These are phyloP conservation scores for Gnaphalium uliginosum DNA, from an alignment of 129 eudicot genomes.

Conservation along the genomic window DNA sequence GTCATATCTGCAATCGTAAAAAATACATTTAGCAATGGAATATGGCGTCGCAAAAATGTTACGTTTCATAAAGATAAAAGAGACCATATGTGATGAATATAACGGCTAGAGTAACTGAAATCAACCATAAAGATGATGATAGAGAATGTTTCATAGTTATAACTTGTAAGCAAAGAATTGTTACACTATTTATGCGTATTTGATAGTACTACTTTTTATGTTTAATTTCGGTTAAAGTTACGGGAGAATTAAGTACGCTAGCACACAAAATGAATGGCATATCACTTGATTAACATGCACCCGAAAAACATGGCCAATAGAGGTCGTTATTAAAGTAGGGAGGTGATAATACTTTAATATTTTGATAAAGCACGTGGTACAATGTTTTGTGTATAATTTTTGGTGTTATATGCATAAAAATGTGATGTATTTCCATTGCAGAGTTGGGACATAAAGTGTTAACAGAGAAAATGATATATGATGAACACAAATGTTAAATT, in stretches of 20 bases:
- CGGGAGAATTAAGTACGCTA: neutral
- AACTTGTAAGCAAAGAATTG: neutral
- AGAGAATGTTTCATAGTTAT: neutral
- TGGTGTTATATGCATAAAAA: too few species aligned
- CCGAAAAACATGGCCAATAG: neutral
- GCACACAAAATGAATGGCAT: conserved; percentile 18
- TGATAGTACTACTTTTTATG: neutral
- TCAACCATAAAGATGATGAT: neutral
- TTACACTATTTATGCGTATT: neutral
- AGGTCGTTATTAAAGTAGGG: too few species aligned
- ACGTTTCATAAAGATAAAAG: neutral
- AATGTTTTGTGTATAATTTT: neutral
- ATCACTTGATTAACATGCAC: conserved; percentile 12
- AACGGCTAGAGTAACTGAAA: neutral
- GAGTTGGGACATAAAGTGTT: too few species aligned
- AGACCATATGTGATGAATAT: conserved; percentile 4
- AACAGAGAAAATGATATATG: neutral
- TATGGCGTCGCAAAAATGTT: neutral
- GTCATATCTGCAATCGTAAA: conserved; percentile 6
- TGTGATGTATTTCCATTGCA: too few species aligned
- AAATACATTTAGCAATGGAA: neutral
- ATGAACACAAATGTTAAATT: neutral
- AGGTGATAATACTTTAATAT: too few species aligned
- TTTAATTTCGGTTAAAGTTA: neutral
- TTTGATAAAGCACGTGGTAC: neutral